A percentile compares a stretch with the other conserved stretches of the same genome.
Conservation (phyloP, 2,329 filamentous ascomycete species). For the Xylaria sp. region DNA sequence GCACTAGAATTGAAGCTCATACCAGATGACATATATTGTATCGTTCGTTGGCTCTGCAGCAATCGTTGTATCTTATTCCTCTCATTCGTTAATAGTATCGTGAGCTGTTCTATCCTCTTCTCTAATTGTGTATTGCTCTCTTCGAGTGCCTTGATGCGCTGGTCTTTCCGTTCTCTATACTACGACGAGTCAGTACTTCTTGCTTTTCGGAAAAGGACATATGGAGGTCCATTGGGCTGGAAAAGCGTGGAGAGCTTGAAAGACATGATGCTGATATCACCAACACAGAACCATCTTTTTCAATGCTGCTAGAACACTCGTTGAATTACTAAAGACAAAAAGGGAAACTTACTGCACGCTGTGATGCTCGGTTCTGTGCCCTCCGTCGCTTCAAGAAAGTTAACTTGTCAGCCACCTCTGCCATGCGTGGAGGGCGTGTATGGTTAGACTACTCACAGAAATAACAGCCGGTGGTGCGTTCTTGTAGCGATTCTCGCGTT, state of each 20-base stretch:
- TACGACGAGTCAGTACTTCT: constrained; percentile 8
- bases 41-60: too few relatives aligned
- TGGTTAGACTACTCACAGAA: constrained; percentile 53
- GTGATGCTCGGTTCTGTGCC: constrained; percentile 70
- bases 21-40: background rate
- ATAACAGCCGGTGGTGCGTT: constrained; percentile 62
- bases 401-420: constrained; percentile 26
- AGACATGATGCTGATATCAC: background rate
- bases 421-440: background rate
- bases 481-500: constrained; percentile 64
- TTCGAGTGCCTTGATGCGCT: constrained; percentile 73
- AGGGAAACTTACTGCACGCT: constrained; percentile 56
- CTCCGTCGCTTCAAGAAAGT: constrained; percentile 60
- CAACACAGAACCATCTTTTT: background rate
- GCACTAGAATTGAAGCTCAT: too few relatives aligned
- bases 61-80: background rate
- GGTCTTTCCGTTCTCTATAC: constrained; percentile 72
- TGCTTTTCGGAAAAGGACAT: background rate
- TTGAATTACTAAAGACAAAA: too few relatives aligned
- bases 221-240: too few relatives aligned
- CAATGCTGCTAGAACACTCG: background rate
- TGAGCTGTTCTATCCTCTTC: background rate
- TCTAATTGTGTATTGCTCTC: constrained; percentile 64
- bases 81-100: background rate
- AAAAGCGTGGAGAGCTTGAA: background rate